A percentile compares a stretch with the other conserved stretches of the same genome.
phyloP scores from a whole-genome alignment of 2,329 filamentous ascomycete species.

The Cladobotryum protrusum region DNA sequence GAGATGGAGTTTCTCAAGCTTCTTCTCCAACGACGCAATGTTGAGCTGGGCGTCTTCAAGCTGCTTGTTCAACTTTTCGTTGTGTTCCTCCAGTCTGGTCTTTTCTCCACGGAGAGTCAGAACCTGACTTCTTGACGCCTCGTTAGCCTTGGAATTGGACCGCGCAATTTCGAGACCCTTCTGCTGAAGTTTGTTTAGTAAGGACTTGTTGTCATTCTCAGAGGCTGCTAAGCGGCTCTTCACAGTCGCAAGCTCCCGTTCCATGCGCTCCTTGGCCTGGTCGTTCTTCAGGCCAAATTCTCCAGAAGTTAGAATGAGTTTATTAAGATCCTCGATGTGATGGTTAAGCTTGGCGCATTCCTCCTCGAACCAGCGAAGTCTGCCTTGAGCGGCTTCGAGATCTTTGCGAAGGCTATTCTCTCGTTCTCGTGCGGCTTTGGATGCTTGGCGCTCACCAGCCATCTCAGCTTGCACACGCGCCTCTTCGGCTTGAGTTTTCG shows the following conservation, averaged over 20 bases:
- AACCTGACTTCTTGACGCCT: conserved; percentile 74
- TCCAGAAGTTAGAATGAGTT: conserved; percentile 81
- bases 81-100: conserved; percentile 73
- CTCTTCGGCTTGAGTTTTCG: conserved; percentile 80
- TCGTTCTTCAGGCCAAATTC: conserved; percentile 86
- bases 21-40: conserved; percentile 82
- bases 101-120: conserved; percentile 77
- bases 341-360: conserved; percentile 71
- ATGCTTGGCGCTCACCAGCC: conserved; percentile 72
- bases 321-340: conserved; percentile 79
- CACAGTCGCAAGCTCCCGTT: conserved; percentile 83
- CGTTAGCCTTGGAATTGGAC: conserved; percentile 77
- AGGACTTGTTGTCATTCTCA: conserved; percentile 88
- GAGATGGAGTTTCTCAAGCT: conserved; percentile 85
- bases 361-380: conserved; percentile 70
- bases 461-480: conserved; percentile 77
- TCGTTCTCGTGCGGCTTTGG: conserved; percentile 70
- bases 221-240: conserved; percentile 86
- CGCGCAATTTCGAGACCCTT: conserved; percentile 95
- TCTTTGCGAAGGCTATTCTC: conserved; percentile 73
- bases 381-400: conserved; percentile 69
- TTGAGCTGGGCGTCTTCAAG: conserved; percentile 78
- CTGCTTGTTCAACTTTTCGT: conserved; percentile 72
- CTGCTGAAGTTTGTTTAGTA: conserved; percentile 96
- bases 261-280: conserved; percentile 86